Base-by-base conservation (phyloP, 768 basidiomycete genomes). In the Leucocoprinus leucothites region DNA sequence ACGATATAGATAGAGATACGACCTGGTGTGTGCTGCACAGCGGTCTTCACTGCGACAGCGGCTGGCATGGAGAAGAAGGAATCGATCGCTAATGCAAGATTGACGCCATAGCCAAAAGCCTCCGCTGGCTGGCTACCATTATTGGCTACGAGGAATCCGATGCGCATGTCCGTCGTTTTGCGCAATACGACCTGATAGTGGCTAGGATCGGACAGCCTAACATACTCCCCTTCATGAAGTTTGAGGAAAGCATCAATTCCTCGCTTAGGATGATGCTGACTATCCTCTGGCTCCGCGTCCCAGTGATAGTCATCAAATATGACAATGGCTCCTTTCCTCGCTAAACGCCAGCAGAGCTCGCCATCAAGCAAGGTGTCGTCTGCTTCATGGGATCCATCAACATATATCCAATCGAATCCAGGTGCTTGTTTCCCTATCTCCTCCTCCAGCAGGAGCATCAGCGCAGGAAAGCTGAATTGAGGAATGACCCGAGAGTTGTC, bases 281-380 rank as follows among this genome's bases (percentile, higher is more conserved):
- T 79, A 9, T 76, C 73, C 26, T 71, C 61, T 0, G 77, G 77
- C 57, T 82, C 74, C 40, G 66, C 70, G 25, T 74, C 62, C 83
- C 82, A 84, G 35, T 71, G 69, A 58, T 84, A 84, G 63, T 84
- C 81, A 58, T 84, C 82, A 59, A 84, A 81, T 44, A 84, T 75
- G 62, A 84, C 59, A 49, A 82, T 66, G 3, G 79, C 79, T 6
- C 74, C 78, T 28, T 75, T 71, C 50, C 72, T 69, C 2, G 81
- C 78, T 16, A 85, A 66, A 4, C 84, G 70, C 82, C 82, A 84
- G 1, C 72, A 75, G 28, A 84, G 65, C 63, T 84, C 84, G 7
- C 75, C 82, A 60, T 85, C 84, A n/a, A 84, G 71, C 46, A 84
- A 67, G 0, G 81, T 83, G 58, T 84, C 84, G 57, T 81, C 80